phyloP scores from a whole-genome alignment of 2,329 filamentous ascomycete species.

The Fusarium oligoseptatum region DNA sequence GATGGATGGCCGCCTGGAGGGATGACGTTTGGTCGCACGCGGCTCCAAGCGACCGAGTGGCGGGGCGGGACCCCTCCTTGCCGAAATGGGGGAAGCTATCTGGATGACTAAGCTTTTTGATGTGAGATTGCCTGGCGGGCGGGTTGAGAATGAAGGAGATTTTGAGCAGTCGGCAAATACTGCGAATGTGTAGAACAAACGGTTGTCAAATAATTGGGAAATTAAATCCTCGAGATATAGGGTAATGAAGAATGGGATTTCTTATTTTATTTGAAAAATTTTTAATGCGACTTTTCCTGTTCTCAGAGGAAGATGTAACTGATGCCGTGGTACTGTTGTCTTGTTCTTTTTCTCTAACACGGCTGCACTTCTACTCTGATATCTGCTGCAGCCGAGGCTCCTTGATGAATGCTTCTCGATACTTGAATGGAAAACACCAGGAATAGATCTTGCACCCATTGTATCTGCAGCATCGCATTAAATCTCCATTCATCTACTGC shows the following conservation, averaged over 20 bases:
- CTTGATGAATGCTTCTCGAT: neutral
- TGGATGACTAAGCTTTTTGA: neutral
- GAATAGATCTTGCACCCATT: neutral
- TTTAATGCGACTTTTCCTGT: neutral
- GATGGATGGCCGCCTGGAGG: conserved; percentile 38
- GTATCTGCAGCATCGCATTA: neutral
- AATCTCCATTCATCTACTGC: neutral
- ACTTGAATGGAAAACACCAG: neutral
- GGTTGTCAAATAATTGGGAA: neutral
- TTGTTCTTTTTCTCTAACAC: neutral
- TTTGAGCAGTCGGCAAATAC: neutral
- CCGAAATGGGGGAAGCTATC: conserved; percentile 11
- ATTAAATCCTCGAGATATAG: neutral
- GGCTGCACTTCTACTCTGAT: neutral
- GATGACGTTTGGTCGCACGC: conserved; percentile 45
- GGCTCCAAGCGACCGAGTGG: conserved; percentile 29
- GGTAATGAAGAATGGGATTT: neutral
- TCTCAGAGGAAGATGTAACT: neutral
- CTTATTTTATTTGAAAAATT: neutral
- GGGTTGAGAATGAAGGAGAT: neutral
- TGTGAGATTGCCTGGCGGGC: neutral
- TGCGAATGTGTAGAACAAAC: neutral
- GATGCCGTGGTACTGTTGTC: neutral
- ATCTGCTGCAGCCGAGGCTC: too few relatives aligned
- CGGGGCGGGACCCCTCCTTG: conserved; percentile 19